Evolutionary conservation across 805 yeast species (phyloP), one percentile per base, ranked within the genome.

Genomic region (Yamadazyma philogaea): DNA sequence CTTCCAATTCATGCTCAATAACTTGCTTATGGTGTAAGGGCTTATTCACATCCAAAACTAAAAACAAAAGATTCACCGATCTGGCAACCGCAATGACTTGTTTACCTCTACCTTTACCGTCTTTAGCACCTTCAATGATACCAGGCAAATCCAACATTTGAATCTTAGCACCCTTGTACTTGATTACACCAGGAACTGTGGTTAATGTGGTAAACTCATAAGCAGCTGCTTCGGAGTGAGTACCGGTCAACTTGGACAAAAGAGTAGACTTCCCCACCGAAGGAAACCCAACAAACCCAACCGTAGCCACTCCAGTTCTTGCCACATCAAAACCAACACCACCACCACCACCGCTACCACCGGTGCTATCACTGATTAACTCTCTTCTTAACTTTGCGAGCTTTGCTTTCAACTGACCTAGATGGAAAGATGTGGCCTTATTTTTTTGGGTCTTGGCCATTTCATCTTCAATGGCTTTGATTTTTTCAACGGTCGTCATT

Each of bases 1-100:
- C 99, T 69, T 93, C 98, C 61, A 93, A 67, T 66, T 93, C 99
- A 55, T 84, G 81, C 67, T 93, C 99, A 47, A 93, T 89, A 58
- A 93, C 84, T 61, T 82, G 85, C 60, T 93, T 93, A 66, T 93
- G 98, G 49, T 85, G 90, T 54, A 93, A 74, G 3, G 99, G 99
- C 61, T 93, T 93, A 68, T 89, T 88, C 43, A 93, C 99, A 63
- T 93, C 99, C 57, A 93, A 72, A 3, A 93, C 96, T 60, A 93
- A 87, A 64, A 93, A 93, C 39, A 93, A 78, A 56, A 93, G 72
- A 61, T 93, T 90, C 62, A 96, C 95, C 2, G 97, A 88, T 66
- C 99, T 79, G n/a, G 98, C 98, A 46, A 93, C 99, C 2, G 99
- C 99, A 67, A 93, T 93, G 43, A 93, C 99, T 68, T 93, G 99